phyloP scores from a whole-genome alignment of 768 basidiomycete genomes.

The Boletus sp. region DNA sequence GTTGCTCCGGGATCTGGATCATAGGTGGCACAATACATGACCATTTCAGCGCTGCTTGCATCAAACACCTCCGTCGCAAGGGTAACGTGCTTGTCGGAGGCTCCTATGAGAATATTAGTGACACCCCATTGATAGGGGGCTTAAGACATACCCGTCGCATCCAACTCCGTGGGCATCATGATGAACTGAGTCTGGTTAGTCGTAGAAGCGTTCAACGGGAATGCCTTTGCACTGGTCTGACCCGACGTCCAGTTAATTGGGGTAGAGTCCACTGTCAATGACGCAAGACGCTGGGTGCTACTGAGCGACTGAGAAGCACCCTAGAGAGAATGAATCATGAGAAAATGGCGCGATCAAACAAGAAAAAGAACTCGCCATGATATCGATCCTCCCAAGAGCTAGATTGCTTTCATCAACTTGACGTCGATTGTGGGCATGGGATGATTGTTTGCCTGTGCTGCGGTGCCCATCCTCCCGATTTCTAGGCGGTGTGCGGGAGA shows the following conservation, averaged over 20 bases:
- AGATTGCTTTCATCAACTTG: slow-evolving; percentile 18
- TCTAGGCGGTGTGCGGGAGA: slow-evolving; percentile 13
- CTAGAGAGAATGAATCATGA: slow-evolving; percentile 2
- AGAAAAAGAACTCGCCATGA: slow-evolving; percentile 40
- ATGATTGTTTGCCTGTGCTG: neutral
- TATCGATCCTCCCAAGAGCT: slow-evolving; percentile 45
- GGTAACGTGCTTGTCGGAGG: slow-evolving; percentile 33
- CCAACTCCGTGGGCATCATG: slow-evolving; percentile 31
- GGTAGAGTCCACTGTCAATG: slow-evolving; percentile 19
- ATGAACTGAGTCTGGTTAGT: slow-evolving; percentile 44
- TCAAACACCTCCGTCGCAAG: slow-evolving; percentile 47
- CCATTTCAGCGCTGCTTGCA: slow-evolving; percentile 33
- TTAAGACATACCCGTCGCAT: slow-evolving; percentile 12
- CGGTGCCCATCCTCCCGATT: neutral
- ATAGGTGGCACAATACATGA: slow-evolving; percentile 60
- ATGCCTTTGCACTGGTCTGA: slow-evolving; percentile 27
- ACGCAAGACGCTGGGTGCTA: slow-evolving; percentile 19
- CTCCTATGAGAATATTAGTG: slow-evolving; percentile 12
- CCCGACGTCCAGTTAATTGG: slow-evolving; percentile 31
- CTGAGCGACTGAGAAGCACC: slow-evolving; percentile 1
- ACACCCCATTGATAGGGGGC: neutral
- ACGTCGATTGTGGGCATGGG: slow-evolving; percentile 5
- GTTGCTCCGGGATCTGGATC: slow-evolving; percentile 48
- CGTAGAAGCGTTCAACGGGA: slow-evolving; percentile 50
- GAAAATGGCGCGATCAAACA: slow-evolving; percentile 4